phyloP scores from a whole-genome alignment of 495 filamentous ascomycete genomes.

The Penicillium manginii region DNA sequence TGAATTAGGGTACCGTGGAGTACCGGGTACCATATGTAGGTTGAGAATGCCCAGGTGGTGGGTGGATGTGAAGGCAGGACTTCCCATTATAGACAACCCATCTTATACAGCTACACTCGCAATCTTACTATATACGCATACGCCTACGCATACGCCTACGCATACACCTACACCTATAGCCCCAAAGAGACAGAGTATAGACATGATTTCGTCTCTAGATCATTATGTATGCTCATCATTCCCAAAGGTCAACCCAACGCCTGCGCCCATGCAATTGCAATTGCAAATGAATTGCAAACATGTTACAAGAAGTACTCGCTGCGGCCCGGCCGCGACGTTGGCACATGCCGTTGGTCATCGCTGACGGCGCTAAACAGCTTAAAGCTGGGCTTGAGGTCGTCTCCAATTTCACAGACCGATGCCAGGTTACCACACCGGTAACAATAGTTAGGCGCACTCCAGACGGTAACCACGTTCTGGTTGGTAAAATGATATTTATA shows the following conservation, averaged over 20 bases:
- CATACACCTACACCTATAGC: not conserved
- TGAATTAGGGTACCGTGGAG: not conserved
- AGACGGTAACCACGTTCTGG: conserved; percentile 98
- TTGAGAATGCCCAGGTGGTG: no score
- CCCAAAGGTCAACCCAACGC: conserved; percentile 33
- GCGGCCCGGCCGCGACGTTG: conserved; percentile 75
- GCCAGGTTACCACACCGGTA: conserved; percentile 98
- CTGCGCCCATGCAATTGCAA: conserved; percentile 43
- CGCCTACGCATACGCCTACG: no score
- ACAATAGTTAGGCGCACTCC: conserved; percentile 99
- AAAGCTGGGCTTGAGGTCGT: conserved; percentile 84
- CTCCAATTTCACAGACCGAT: conserved; percentile 91
- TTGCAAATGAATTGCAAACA: conserved; percentile 20
- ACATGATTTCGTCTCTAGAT: conserved; percentile 34
- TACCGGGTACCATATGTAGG: no score
- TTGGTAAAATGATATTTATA: conserved; percentile 98
- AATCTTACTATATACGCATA: not conserved
- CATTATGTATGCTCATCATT: conserved; percentile 44
- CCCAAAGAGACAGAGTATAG: conserved; percentile 5
- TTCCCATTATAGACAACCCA: no score
- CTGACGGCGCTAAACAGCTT: conserved; percentile 94
- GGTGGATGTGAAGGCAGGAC: no score
- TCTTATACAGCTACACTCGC: not conserved
- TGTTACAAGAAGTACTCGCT: conserved; percentile 94
- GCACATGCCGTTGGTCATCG: conserved; percentile 87